These are phyloP conservation scores for Trichosporon faecale DNA, from an alignment of 1,284 basidiomycete species.

Conservation along the genomic window DNA sequence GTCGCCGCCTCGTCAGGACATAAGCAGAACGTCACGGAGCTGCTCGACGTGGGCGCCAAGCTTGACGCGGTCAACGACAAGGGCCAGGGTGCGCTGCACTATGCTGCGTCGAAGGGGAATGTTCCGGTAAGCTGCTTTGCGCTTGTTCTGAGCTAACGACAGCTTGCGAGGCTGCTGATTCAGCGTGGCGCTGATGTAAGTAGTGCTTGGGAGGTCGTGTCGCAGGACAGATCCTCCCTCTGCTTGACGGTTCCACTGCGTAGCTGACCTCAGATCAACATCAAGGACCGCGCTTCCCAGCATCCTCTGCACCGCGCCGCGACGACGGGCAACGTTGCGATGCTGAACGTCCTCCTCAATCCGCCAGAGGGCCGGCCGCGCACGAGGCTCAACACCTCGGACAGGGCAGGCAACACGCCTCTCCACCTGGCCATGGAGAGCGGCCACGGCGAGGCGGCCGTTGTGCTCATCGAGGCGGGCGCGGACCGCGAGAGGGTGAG, in stretches of 20 bases:
- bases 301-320: conserved; percentile 86
- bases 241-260: not conserved
- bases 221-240: too few species aligned
- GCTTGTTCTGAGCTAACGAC: conserved; percentile 35
- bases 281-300: conserved; percentile 84
- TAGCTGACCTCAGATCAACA: conserved; percentile 69
- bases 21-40: conserved; percentile 69
- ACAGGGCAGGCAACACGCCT: conserved; percentile 85
- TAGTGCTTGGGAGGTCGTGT: too few species aligned
- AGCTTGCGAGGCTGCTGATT: conserved; percentile 85
- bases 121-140: conserved; percentile 63
- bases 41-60: conserved; percentile 80
- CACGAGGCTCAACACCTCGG: conserved; percentile 77
- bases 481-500: conserved; percentile 82
- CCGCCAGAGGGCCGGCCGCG: conserved; percentile 71
- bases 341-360: conserved; percentile 73
- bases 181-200: conserved; percentile 51
- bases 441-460: conserved; percentile 83
- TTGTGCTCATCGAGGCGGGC: conserved; percentile 83
- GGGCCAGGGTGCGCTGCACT: conserved; percentile 86
- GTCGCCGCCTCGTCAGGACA: conserved; percentile 66
- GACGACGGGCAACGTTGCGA: conserved; percentile 85
- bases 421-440: conserved; percentile 95
- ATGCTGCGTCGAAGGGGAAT: conserved; percentile 88
- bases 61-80: conserved; percentile 78